A percentile compares a stretch with the other conserved stretches of the same genome.
phyloP scores from a whole-genome alignment of 1,284 basidiomycete species.

The Agroathelia rolfsii region DNA sequence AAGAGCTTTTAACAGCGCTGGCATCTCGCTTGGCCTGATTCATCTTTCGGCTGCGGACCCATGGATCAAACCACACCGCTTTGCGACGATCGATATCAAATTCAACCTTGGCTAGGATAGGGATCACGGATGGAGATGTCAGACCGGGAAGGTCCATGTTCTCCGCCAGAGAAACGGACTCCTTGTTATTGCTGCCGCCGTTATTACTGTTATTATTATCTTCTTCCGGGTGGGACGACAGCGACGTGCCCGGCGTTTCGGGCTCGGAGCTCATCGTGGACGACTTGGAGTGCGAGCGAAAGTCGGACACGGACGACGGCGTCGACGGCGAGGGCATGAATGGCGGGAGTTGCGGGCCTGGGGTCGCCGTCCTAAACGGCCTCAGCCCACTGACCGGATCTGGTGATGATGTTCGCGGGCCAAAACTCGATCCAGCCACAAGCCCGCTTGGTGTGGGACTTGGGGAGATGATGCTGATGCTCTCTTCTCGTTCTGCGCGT shows the following conservation, averaged over 20 bases:
- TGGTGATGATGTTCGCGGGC: no score
- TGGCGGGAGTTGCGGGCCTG: constrained; percentile 22
- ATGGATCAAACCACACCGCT: constrained; percentile 75
- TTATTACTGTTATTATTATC: no score
- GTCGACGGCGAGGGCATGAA: constrained; percentile 48
- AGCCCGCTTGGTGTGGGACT: constrained; percentile 30
- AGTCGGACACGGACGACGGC: constrained; percentile 35
- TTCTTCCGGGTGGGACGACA: constrained; percentile 27
- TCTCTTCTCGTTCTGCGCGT: constrained; percentile 53
- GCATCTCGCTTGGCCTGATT: constrained; percentile 49
- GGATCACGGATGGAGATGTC: constrained; percentile 51
- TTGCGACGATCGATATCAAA: constrained; percentile 73
- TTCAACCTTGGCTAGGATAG: constrained; percentile 80
- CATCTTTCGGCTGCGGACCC: constrained; percentile 54
- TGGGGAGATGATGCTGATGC: constrained; percentile 26
- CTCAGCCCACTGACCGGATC: no score
- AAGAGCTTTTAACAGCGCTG: no score
- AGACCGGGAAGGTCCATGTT: constrained; percentile 58
- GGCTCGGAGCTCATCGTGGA: constrained; percentile 28
- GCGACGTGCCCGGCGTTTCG: constrained; percentile 50
- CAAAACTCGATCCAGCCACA: constrained; percentile 34
- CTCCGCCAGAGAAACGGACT: constrained; percentile 26
- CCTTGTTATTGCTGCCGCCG: no score
- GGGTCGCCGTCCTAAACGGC: no score
- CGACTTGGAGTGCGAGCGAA: constrained; percentile 38